phyloP scores from a whole-genome alignment of 2,329 filamentous ascomycete genomes.

The Monosporascus ibericus region DNA sequence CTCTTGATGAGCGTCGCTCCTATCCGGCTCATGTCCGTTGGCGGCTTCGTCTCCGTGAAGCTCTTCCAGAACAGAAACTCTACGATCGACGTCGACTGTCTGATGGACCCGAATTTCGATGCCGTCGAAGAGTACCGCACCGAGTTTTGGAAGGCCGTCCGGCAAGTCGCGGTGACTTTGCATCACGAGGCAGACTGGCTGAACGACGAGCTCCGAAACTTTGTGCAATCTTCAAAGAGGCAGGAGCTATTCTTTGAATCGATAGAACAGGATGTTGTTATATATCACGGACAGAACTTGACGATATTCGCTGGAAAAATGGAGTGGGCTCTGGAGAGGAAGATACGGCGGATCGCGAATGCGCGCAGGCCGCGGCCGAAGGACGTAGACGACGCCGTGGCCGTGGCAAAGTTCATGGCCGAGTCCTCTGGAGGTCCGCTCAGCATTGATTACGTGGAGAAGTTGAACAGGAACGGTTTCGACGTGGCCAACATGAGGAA shows the following conservation, averaged over 20 bases:
- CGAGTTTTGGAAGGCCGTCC: slow-evolving; percentile 11
- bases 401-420: slow-evolving; percentile 1
- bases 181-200: slow-evolving; percentile 13
- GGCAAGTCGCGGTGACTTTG: slow-evolving; percentile 4
- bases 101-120: slow-evolving; percentile 21
- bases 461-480: slow-evolving; percentile 4
- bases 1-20: slow-evolving; percentile 21
- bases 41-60: slow-evolving; percentile 17
- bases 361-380: slow-evolving; percentile 2
- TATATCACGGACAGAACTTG: slow-evolving; percentile 17
- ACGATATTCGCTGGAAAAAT: slow-evolving; percentile 17
- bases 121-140: slow-evolving; percentile 12
- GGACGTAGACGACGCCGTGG: slow-evolving; percentile 6
- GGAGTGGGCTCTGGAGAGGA: slow-evolving; percentile 21
- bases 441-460: not conserved
- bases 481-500: slow-evolving; percentile 2
- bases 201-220: slow-evolving; percentile 16
- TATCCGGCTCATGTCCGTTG: slow-evolving; percentile 19
- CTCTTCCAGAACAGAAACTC: slow-evolving; percentile 14
- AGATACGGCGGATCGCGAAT: slow-evolving; percentile 17
- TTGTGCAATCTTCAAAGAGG: slow-evolving; percentile 11
- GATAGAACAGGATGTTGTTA: slow-evolving; percentile 14
- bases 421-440: not conserved
- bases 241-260: slow-evolving; percentile 16
- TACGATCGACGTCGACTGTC: slow-evolving; percentile 18